Percentiles rank a stretch among this genome's conserved stretches.
These are phyloP conservation scores for Prinsepia uniflora DNA, from an alignment of 306 rosid genomes.

Conservation along the genomic window DNA sequence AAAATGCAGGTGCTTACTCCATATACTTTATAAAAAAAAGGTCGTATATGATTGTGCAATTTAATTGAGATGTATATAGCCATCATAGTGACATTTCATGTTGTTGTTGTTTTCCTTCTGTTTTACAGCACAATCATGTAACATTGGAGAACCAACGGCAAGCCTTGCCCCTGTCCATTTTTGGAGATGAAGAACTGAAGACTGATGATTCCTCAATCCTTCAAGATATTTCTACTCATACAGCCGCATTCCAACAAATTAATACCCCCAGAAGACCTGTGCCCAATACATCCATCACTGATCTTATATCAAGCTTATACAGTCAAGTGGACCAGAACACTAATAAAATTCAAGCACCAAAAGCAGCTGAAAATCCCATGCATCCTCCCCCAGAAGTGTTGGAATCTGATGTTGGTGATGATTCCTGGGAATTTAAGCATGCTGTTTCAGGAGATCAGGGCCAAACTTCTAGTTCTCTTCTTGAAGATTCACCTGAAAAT, in stretches of 20 bases:
- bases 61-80: background rate
- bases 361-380: slow-evolving; percentile 38
- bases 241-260: slow-evolving; percentile 31
- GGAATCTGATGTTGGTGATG: slow-evolving; percentile 41
- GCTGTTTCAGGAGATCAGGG: slow-evolving; percentile 33
- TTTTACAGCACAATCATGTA: slow-evolving; percentile 43
- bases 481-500: slow-evolving; percentile 30
- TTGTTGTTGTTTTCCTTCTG: slow-evolving; percentile 1
- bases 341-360: slow-evolving; percentile 38
- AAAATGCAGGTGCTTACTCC: slow-evolving; percentile 19
- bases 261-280: slow-evolving; percentile 29
- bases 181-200: slow-evolving; percentile 63
- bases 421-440: slow-evolving; percentile 72
- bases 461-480: slow-evolving; percentile 34
- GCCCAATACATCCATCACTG: slow-evolving; percentile 58
- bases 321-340: slow-evolving; percentile 53
- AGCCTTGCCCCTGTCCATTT: slow-evolving; percentile 75
- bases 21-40: background rate
- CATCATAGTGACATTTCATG: background rate
- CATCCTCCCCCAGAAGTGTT: slow-evolving; percentile 26
- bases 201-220: slow-evolving; percentile 36
- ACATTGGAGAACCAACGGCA: slow-evolving; percentile 37
- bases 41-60: background rate
- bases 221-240: slow-evolving; percentile 39
- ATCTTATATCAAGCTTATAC: slow-evolving; percentile 73